phyloP scores from a whole-genome alignment of 352 stramenopile species.

The Pythium brassicae region DNA sequence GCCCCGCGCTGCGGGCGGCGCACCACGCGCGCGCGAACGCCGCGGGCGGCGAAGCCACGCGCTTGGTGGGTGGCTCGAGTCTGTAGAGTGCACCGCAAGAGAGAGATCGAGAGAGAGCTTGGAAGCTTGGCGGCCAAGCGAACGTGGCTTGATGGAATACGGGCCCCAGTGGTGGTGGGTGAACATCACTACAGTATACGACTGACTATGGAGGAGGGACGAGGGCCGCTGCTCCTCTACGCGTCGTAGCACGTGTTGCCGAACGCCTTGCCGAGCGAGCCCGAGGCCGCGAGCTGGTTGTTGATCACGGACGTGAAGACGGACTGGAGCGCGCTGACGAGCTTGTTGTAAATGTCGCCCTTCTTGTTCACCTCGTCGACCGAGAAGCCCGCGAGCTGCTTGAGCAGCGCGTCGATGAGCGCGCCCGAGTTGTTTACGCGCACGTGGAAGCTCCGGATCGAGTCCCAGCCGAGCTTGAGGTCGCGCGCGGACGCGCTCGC shows the following conservation, averaged over 20 bases:
- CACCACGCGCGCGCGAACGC: conserved; percentile 21
- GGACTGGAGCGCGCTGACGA: conserved; percentile 2
- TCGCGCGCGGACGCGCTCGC: conserved; percentile 29
- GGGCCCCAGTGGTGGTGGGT: no score
- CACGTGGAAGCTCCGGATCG: conserved; percentile 13
- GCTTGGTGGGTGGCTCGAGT: conserved; percentile 1
- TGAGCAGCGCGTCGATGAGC: not conserved
- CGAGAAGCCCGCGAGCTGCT: conserved; percentile 2
- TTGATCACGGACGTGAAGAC: conserved; percentile 8
- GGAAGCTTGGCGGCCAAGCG: no score
- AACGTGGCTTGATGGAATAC: no score
- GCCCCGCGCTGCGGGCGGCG: conserved; percentile 41
- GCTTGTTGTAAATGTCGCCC: conserved; percentile 6
- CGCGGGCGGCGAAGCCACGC: conserved; percentile 3
- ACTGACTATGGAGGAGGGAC: no score
- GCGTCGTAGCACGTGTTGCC: conserved; percentile 2
- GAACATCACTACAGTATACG: no score
- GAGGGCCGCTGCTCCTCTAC: no score
- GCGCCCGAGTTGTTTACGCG: conserved; percentile 2
- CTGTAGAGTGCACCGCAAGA: not conserved
- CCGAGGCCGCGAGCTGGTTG: conserved; percentile 1
- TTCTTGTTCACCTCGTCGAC: conserved; percentile 12
- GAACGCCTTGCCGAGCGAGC: conserved; percentile 7
- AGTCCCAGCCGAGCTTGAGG: conserved; percentile 24
- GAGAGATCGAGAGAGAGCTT: no score